Base-by-base conservation (phyloP, 169 alveolate species). In the Plasmodium chabaudi region DNA sequence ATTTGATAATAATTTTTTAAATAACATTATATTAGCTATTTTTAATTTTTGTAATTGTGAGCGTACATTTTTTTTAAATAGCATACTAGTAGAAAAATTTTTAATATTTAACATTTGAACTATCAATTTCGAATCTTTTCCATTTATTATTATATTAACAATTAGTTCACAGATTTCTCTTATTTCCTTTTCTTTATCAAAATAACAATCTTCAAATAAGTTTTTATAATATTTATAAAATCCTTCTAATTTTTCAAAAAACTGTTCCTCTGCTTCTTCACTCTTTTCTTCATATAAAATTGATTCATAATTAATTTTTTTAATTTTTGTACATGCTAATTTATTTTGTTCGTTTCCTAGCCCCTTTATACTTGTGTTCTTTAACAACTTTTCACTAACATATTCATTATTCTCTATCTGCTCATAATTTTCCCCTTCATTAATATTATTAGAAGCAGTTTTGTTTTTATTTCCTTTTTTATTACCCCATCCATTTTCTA, bases 151-250 rank as follows among this genome's bases (percentile, higher is more conserved):
- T 3, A 27, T 23, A 7, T 27, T 47, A 53, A 82, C 67, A 10
- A 82, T 13, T 7, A 13, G 19, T 68, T 82, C 86, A 49, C 90
- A 82, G 2, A 82, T 9, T 9, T 39, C 9, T 27, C 39, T 82
- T 47, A 82, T 67, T 67, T 82, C 90, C 17, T 27, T 49, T 57
- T 67, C 71, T 27, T 82, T 82, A 21, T 57, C 49, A 59, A 82
- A 82, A 68, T 69, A 42, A 13, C 23, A 67, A 67, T 82, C 42
- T 49, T 55, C 53, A 60, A 82, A 68, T 3, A 82, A 53, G 39
- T 82, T 53, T 82, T 67, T 67, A 82, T 82, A 56, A 71, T 82
- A 82, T 60, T 65, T 68, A 56, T 34, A 82, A 42, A 68, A 82
- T 10, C 90, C 90, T 27, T 56, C 69, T 7, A 68, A 60, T 34